Percentiles rank a stretch among this genome's conserved stretches.
Evolutionary conservation across 2,329 filamentous ascomycete species (phyloP).

Genomic region (Drechslerella dactyloides): DNA sequence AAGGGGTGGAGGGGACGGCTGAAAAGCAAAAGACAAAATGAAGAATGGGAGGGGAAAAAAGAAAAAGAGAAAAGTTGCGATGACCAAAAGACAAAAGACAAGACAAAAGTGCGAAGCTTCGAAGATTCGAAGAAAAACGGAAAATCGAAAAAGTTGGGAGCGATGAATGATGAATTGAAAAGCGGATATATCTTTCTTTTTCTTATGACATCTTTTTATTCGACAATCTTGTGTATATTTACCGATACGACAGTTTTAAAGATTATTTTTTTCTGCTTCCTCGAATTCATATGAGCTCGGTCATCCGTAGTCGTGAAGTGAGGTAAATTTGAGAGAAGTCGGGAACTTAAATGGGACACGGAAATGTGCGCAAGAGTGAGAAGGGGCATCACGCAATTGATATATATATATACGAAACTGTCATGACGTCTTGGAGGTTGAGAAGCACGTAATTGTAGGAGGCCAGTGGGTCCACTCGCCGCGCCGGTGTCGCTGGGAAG

Average conservation of each 20-base stretch:
- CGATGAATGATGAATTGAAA: constrained; percentile 10
- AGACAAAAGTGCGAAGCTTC: constrained; percentile 26
- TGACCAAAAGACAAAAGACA: constrained; percentile 19
- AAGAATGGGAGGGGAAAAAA: background rate
- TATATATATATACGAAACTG: background rate
- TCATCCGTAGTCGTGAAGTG: too few relatives aligned
- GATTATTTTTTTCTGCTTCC: background rate
- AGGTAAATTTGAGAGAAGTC: too few relatives aligned
- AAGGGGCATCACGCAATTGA: too few relatives aligned
- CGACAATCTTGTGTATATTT: background rate
- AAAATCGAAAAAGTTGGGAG: constrained; percentile 40
- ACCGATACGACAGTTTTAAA: background rate
- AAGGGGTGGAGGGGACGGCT: background rate
- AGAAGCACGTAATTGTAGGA: constrained; percentile 36
- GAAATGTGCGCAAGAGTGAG: background rate
- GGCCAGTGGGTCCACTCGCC: background rate
- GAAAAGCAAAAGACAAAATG: too few relatives aligned
- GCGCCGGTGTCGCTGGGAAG: too few relatives aligned
- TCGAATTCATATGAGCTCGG: too few relatives aligned
- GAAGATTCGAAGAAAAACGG: constrained; percentile 12
- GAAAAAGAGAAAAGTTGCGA: background rate
- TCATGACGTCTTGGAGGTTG: constrained; percentile 42
- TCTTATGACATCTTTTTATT: background rate
- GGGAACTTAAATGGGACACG: too few relatives aligned
- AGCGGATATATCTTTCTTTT: background rate